Evolutionary conservation across 768 basidiomycete genomes (phyloP).

Genomic region (Boletellus ananiceps): DNA sequence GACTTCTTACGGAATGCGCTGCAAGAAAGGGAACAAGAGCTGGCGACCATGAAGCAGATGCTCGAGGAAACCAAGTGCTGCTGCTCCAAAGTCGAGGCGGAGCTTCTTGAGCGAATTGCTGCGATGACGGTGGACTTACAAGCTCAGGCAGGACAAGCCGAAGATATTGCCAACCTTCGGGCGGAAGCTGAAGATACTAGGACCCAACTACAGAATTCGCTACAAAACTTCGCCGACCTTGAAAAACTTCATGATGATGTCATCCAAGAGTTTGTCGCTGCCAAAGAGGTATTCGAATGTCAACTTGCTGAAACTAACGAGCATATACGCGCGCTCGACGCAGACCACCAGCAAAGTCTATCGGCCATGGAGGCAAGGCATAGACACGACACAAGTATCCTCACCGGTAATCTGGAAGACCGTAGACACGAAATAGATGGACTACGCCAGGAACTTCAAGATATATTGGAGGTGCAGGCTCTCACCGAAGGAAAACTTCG

Average conservation of each 20-base stretch:
- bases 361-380: constrained; percentile 33
- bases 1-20: constrained; percentile 39
- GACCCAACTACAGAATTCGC: constrained; percentile 19
- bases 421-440: constrained; percentile 31
- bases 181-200: constrained; percentile 24
- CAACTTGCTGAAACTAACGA: constrained; percentile 25
- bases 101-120: constrained; percentile 28
- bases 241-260: constrained; percentile 23
- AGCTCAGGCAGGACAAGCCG: constrained; percentile 5
- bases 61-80: constrained; percentile 33
- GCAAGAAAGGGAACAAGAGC: constrained; percentile 30
- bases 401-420: constrained; percentile 37
- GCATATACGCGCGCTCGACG: constrained; percentile 24
- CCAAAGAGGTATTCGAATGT: constrained; percentile 29
- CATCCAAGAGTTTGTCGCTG: constrained; percentile 20
- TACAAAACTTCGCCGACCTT: constrained; percentile 23
- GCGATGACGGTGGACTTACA: constrained; percentile 18
- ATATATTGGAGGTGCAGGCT: constrained; percentile 33
- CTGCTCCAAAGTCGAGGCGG: constrained; percentile 30
- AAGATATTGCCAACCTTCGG: constrained; percentile 20
- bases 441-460: constrained; percentile 37
- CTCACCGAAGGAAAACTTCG: constrained; percentile 28
- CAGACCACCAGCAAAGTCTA: constrained; percentile 18
- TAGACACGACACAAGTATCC: constrained; percentile 30
- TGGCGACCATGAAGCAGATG: constrained; percentile 34